Evolutionary conservation across 495 filamentous ascomycete species (phyloP).

Genomic region (Podospora bellae-mahoneyi): DNA sequence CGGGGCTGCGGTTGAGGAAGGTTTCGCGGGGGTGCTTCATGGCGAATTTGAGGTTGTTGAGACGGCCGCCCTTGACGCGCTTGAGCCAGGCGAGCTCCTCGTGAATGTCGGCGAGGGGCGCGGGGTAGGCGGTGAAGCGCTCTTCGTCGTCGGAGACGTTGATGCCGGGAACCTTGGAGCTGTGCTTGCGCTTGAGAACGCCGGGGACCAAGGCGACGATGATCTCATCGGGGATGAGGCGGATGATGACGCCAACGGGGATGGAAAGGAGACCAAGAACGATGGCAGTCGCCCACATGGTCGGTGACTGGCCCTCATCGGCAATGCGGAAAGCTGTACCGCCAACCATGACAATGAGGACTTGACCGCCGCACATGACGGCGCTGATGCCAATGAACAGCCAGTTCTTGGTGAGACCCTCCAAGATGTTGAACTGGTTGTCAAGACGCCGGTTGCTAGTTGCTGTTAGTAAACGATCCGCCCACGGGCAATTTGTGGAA

Average conservation of each 20-base stretch:
- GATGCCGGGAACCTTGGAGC: conserved; percentile 45
- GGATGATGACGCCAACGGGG: conserved; percentile 67
- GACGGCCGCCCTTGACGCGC: conserved; percentile 83
- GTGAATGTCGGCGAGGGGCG: conserved; percentile 69
- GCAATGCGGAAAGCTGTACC: conserved; percentile 69
- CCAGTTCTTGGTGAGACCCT: conserved; percentile 70
- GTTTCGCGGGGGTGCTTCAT: conserved; percentile 74
- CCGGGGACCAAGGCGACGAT: conserved; percentile 65
- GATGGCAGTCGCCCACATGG: conserved; percentile 75
- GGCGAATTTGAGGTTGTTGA: conserved; percentile 82
- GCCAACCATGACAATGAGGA: conserved; percentile 78
- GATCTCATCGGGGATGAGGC: conserved; percentile 54
- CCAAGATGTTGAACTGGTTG: conserved; percentile 87
- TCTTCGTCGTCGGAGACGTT: conserved; percentile 73
- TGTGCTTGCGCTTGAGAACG: conserved; percentile 61
- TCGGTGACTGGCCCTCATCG: conserved; percentile 49
- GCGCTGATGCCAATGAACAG: conserved; percentile 81
- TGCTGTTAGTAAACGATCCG: conserved; percentile 18
- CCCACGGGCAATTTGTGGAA: background rate
- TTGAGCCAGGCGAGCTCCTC: conserved; percentile 86
- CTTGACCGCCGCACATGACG: conserved; percentile 74
- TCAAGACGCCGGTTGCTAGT: conserved; percentile 76
- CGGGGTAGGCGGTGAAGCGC: conserved; percentile 64
- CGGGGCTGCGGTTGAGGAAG: conserved; percentile 68
- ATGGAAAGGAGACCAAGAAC: conserved; percentile 69